phyloP scores from a whole-genome alignment of 129 eudicot genomes.

The Centaurea solstitialis region DNA sequence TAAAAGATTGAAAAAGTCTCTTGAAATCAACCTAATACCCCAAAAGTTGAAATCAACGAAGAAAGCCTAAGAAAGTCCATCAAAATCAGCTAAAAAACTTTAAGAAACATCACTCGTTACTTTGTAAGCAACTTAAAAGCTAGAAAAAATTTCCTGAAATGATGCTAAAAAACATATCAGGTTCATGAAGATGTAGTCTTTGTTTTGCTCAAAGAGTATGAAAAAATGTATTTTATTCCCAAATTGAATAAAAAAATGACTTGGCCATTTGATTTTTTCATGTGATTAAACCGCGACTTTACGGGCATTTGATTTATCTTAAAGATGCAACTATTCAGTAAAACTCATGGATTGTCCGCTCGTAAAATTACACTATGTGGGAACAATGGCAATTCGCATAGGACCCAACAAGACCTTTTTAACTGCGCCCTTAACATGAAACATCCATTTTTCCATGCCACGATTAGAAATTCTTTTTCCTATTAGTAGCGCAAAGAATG shows the following conservation, averaged over 20 bases:
- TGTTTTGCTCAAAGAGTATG: neutral
- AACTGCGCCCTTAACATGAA: too few relatives aligned
- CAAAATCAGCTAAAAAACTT: neutral
- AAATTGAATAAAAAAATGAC: neutral
- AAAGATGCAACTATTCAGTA: too few relatives aligned
- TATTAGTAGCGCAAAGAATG: too few relatives aligned
- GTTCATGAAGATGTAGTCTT: neutral
- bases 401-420: too few relatives aligned
- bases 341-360: too few relatives aligned
- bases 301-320: neutral
- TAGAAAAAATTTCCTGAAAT: too few relatives aligned
- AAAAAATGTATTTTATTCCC: too few relatives aligned
- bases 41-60: neutral
- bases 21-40: neutral
- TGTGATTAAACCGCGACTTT: neutral
- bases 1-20: neutral
- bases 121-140: neutral
- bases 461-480: too few relatives aligned
- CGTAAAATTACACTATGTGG: too few relatives aligned
- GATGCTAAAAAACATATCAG: neutral
- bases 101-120: neutral
- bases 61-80: too few relatives aligned
- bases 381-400: neutral
- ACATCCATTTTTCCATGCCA: too few relatives aligned
- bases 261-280: neutral